Percentiles rank a stretch among this genome's conserved stretches.
phyloP scores from a whole-genome alignment of 2,329 filamentous ascomycete species.

The Fusarium redolens region DNA sequence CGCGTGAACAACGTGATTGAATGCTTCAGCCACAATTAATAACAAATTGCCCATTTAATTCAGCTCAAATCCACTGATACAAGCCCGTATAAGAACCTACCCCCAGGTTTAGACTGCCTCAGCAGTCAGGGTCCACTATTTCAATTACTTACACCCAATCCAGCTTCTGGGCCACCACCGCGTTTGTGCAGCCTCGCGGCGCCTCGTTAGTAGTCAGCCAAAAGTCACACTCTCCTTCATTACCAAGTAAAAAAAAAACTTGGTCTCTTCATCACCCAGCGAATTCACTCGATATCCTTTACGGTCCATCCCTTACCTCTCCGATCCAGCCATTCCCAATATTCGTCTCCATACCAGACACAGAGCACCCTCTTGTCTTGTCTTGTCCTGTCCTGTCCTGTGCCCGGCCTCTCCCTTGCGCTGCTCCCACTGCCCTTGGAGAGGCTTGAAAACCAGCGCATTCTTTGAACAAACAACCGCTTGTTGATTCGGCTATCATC shows the following conservation, averaged over 20 bases:
- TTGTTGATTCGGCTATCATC: neutral
- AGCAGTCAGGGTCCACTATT: slow-evolving; percentile 8
- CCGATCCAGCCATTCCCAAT: slow-evolving; percentile 11
- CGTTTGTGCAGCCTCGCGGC: slow-evolving; percentile 40
- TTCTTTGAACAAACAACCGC: neutral
- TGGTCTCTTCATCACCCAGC: slow-evolving; percentile 22
- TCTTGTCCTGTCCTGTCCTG: neutral
- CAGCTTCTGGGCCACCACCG: slow-evolving; percentile 27
- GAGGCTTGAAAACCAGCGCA: slow-evolving; percentile 31
- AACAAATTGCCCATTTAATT: neutral
- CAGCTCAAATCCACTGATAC: neutral
- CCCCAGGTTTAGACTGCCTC: neutral
- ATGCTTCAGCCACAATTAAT: neutral
- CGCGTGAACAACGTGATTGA: neutral
- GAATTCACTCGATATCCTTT: slow-evolving; percentile 23
- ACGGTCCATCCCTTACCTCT: slow-evolving; percentile 23
- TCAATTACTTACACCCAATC: slow-evolving; percentile 3
- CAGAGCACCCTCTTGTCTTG: slow-evolving; percentile 13
- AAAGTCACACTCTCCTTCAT: slow-evolving; percentile 18
- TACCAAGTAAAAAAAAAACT: neutral
- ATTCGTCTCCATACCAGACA: slow-evolving; percentile 31
- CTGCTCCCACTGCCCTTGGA: slow-evolving; percentile 35
- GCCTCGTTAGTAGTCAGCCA: slow-evolving; percentile 27
- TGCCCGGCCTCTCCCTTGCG: slow-evolving; percentile 36
- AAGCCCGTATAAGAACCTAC: neutral